phyloP scores from a whole-genome alignment of 2,329 filamentous ascomycete genomes.

The Davidsoniella neocaledoniae region DNA sequence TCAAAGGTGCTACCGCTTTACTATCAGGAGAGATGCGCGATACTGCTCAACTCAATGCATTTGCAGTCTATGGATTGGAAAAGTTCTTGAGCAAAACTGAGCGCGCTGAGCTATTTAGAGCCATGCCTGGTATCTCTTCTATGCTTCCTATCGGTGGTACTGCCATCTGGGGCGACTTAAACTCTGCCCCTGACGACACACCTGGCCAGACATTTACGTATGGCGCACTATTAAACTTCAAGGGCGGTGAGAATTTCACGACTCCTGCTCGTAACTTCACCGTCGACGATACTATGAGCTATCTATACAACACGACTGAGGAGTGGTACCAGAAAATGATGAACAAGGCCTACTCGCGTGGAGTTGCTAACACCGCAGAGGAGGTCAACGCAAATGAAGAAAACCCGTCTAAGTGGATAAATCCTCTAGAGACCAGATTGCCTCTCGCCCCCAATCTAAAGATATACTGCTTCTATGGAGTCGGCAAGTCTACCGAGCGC shows the following conservation, averaged over 20 bases:
- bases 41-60: slow-evolving; percentile 87
- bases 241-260: slow-evolving; percentile 44
- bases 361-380: slow-evolving; percentile 60
- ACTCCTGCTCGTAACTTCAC: slow-evolving; percentile 62
- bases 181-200: slow-evolving; percentile 74
- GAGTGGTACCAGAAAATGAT: slow-evolving; percentile 71
- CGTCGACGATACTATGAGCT: slow-evolving; percentile 57
- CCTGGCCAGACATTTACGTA: slow-evolving; percentile 57
- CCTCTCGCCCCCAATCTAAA: slow-evolving; percentile 80
- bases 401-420: slow-evolving; percentile 77
- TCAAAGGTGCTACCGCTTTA: slow-evolving; percentile 79
- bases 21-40: slow-evolving; percentile 97
- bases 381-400: slow-evolving; percentile 72
- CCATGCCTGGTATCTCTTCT: slow-evolving; percentile 90
- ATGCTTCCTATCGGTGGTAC: slow-evolving; percentile 94
- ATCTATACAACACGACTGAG: slow-evolving; percentile 62
- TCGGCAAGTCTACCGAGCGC: slow-evolving; percentile 85
- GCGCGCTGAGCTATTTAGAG: slow-evolving; percentile 81
- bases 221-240: slow-evolving; percentile 76
- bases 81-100: slow-evolving; percentile 87
- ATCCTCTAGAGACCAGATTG: slow-evolving; percentile 76
- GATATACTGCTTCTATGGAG: slow-evolving; percentile 93
- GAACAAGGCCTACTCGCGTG: slow-evolving; percentile 64
- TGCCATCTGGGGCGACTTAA: slow-evolving; percentile 81
- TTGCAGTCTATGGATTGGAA: slow-evolving; percentile 91